Base-by-base conservation (phyloP, 352 stramenopile species). In the Phytophthora pluvialis region DNA sequence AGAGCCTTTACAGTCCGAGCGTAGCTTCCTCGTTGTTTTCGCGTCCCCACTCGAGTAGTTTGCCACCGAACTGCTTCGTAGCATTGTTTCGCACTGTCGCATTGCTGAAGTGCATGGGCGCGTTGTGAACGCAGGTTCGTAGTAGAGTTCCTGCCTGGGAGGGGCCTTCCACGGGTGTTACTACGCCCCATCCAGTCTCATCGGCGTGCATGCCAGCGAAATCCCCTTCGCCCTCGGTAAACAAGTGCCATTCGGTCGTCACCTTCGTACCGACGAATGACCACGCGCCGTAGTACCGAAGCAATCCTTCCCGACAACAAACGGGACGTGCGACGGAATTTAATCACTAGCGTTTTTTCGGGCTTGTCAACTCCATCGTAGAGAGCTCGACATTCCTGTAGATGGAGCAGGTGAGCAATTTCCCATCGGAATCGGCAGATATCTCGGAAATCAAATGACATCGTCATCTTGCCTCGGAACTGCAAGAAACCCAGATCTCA, bases 151-250 rank as follows among this genome's bases (percentile, higher is more conserved):
- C 62, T 1, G 18, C 12, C 25, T 40, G 53, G 11, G 38, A 15
- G n/a, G n/a, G n/a, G n/a, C n/a, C n/a, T n/a, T n/a, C n/a, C n/a
- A n/a, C n/a, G 2, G 43, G 11, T n/a, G 44, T 70, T 15, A 35
- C 48, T 8, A 70, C 62, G 18, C 62, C 11, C 62, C 62, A 70
- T 5, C 61, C 62, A 15, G 62, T 70, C 21, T 70, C 61, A 26
- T 65, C 40, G 11, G 62, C 48, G 28, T 70, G 32, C 42, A 65
- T 35, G 1, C 64, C 56, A n/a, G 28, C 16, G 36, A 72, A 72
- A 5, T 46, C 1, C 3, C 63, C 63, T 13, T 71, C 63, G 6
- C 55, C 63, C 25, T 71, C 63, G n/a, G 56, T 53, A 29, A 66
- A 54, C 45, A 6, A 67, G 9, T 5, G 63, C 44, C 43, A 55